Base-by-base conservation (phyloP, 305 asterid species). In the Fraxinus nigra region DNA sequence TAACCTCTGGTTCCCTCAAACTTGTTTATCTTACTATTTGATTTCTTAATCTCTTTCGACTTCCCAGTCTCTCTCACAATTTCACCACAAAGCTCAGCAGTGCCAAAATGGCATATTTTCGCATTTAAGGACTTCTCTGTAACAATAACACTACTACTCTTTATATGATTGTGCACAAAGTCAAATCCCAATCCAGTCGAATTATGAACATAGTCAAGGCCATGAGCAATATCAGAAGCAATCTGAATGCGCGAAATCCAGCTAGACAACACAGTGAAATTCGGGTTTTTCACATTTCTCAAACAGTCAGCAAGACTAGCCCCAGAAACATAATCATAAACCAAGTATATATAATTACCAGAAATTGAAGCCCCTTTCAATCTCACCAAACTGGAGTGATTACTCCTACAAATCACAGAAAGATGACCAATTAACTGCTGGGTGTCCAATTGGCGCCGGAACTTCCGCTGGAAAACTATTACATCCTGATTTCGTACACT, bases 21-120 rank as follows among this genome's bases (percentile, higher is more conserved):
- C 72, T 95, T 95, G 79, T 82, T 85, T 2, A 61, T 65, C 85
- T 87, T 89, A 54, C 93, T 88, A 24, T 81, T 74, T 28, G 83
- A 81, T 84, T 87, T 82, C 79, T 84, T 87, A 0, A 80, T n/a
- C 20, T 85, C 88, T 26, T 77, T 85, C 22, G 8, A 7, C 13
- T 70, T 72, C 11, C 22, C 1, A 4, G 16, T 72, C 5, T 84
- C 88, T 7, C 85, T 86, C 63, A 13, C 78, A 9, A 88, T 84
- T 91, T 95, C 99, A 18, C 98, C 98, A 76, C 98, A 94, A n/a
- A 95, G 97, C 89, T 92, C 97, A 1, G 99, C 89, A 16, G 99
- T 92, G 0, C 99, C 99, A 35, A 92, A 95, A 83, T 95, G 97
- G 70, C 99, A 95, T 16, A 95, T 88, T 82, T 90, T 91, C 3